Evolutionary conservation across 768 basidiomycete species (phyloP).

Genomic region (Boletus rex-veris): DNA sequence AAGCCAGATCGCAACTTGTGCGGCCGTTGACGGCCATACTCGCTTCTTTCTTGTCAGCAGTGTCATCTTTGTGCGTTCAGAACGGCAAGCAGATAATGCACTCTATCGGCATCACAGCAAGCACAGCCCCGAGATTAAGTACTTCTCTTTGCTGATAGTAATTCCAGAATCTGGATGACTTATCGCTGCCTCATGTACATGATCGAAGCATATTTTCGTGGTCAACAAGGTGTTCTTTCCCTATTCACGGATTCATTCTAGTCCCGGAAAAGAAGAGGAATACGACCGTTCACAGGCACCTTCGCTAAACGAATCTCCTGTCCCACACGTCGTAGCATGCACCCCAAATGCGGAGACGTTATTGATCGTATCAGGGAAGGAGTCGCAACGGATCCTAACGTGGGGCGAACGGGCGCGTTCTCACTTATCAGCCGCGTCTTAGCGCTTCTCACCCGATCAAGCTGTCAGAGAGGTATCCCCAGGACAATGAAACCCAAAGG

Average conservation of each 20-base stretch:
- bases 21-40: background rate
- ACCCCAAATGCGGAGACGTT: constrained; percentile 8
- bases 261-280: constrained; percentile 4
- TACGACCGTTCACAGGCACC: constrained; percentile 18
- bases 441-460: background rate
- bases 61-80: background rate
- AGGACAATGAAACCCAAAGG: background rate
- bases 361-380: constrained; percentile 9
- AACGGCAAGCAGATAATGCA: background rate
- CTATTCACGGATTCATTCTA: background rate
- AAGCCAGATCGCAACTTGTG: background rate
- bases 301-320: constrained; percentile 21
- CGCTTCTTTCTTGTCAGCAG: background rate
- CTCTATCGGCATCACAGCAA: background rate
- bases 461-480: background rate
- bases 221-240: background rate
- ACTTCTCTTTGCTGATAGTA: background rate
- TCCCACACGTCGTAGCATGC: constrained; percentile 6
- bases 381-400: background rate
- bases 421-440: background rate
- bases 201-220: constrained; percentile 5
- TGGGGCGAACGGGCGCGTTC: constrained; percentile 8
- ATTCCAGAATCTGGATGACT: constrained; percentile 7
- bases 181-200: constrained; percentile 13
- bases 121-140: constrained; percentile 1